These are phyloP conservation scores for Tulasnella calospora DNA, from an alignment of 768 basidiomycete species.

Conservation along the genomic window DNA sequence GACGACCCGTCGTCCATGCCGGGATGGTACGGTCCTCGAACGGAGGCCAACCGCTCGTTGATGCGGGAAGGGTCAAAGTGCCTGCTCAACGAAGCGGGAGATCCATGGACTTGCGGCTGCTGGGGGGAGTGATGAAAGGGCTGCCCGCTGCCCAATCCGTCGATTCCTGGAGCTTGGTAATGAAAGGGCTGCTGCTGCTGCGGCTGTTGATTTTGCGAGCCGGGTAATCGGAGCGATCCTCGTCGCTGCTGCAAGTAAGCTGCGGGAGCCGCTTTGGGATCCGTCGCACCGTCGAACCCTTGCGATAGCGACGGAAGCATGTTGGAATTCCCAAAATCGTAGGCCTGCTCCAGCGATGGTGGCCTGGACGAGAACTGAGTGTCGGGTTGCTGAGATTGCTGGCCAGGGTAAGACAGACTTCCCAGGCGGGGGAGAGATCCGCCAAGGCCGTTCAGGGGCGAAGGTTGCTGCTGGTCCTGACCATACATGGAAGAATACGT, in stretches of 20 bases:
- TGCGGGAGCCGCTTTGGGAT: background rate
- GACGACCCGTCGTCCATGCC: conserved; percentile 15
- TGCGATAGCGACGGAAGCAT: background rate
- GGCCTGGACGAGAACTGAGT: background rate
- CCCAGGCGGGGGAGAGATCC: background rate
- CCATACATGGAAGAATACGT: background rate
- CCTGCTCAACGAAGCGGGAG: background rate
- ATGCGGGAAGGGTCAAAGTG: conserved; percentile 4
- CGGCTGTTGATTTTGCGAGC: background rate
- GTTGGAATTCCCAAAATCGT: background rate
- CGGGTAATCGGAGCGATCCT: background rate
- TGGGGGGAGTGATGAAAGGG: background rate
- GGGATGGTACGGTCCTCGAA: background rate
- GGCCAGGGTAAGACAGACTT: background rate
- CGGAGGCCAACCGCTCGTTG: conserved; percentile 1
- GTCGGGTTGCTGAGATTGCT: background rate
- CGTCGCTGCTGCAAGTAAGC: background rate
- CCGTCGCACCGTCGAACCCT: background rate
- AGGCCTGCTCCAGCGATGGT: background rate
- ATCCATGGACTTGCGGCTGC: background rate
- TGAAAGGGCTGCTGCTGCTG: background rate
- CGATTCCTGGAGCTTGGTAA: background rate
- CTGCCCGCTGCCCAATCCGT: background rate
- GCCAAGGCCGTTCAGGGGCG: background rate
- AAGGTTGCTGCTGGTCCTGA: background rate